Conservation (phyloP, 169 alveolate species). For the Plasmodium adleri region DNA sequence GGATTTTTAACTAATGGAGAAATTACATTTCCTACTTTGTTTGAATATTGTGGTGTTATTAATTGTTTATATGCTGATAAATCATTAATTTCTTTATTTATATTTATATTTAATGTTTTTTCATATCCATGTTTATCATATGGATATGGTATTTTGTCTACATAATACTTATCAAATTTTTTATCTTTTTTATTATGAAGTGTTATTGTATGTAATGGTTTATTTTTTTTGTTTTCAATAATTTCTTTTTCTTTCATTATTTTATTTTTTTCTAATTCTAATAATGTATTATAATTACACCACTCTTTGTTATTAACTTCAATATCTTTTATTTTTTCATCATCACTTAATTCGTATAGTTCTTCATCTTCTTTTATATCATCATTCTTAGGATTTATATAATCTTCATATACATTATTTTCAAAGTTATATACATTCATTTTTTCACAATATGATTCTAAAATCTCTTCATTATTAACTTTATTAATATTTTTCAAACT, state of each 20-base stretch:
- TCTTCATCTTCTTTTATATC: conserved; percentile 40
- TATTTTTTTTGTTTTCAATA: conserved; percentile 48
- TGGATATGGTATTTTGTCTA: conserved; percentile 60
- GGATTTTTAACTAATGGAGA: conserved; percentile 43
- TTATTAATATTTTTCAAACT: background rate
- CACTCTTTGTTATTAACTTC: conserved; percentile 26
- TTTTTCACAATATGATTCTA: conserved; percentile 13
- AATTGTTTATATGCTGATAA: conserved; percentile 11
- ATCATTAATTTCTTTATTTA: conserved; percentile 58
- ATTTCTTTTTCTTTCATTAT: conserved; percentile 47
- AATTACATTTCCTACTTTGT: conserved; percentile 41
- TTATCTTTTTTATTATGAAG: conserved; percentile 34
- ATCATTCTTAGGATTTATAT: conserved; percentile 3
- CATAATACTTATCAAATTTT: conserved; percentile 41
- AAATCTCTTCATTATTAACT: background rate
- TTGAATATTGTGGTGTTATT: conserved; percentile 36
- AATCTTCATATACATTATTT: conserved; percentile 28
- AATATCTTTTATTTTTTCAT: conserved; percentile 21
- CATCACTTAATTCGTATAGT: conserved; percentile 35
- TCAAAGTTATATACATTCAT: conserved; percentile 43
- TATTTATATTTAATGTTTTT: conserved; percentile 40
- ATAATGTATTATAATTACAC: conserved; percentile 63
- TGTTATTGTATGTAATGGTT: conserved; percentile 49
- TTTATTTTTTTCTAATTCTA: conserved; percentile 40
- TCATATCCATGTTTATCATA: conserved; percentile 29